These are phyloP conservation scores for Agrocybe praecox DNA, from an alignment of 768 basidiomycete species.

Conservation along the genomic window DNA sequence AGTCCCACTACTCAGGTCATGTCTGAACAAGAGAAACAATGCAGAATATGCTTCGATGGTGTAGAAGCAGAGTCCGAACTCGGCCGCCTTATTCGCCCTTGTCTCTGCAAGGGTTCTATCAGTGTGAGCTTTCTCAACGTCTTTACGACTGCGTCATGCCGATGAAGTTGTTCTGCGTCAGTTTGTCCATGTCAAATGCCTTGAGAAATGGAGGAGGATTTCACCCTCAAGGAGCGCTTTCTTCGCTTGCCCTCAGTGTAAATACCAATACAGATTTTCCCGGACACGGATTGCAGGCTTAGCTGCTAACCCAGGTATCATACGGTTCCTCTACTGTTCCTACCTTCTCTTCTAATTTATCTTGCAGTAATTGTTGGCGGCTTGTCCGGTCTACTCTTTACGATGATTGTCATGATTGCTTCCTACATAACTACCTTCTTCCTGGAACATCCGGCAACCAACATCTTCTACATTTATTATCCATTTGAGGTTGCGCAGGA, in stretches of 20 bases:
- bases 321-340: neutral
- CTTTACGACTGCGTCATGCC: neutral
- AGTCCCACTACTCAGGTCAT: conserved; percentile 8
- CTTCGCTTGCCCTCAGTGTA: conserved; percentile 81
- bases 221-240: conserved; percentile 68
- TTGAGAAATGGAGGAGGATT: conserved; percentile 72
- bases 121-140: conserved; percentile 41
- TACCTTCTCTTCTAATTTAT: conserved; percentile 8
- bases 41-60: conserved; percentile 84
- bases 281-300: conserved; percentile 71
- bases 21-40: conserved; percentile 59
- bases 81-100: conserved; percentile 83
- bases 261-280: conserved; percentile 75
- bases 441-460: conserved; percentile 56
- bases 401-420: conserved; percentile 63
- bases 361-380: conserved; percentile 63
- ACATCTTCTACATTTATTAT: conserved; percentile 36
- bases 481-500: conserved; percentile 63
- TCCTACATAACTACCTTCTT: conserved; percentile 73
- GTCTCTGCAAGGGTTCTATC: conserved; percentile 79
- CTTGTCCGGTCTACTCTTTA: conserved; percentile 64
- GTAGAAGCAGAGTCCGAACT: conserved; percentile 56
- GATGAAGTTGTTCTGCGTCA: conserved; percentile 24
- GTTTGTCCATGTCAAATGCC: conserved; percentile 82
- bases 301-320: conserved; percentile 72